These are phyloP conservation scores for Lipomyces sp. DNA, from an alignment of 805 yeast species.

Conservation along the genomic window DNA sequence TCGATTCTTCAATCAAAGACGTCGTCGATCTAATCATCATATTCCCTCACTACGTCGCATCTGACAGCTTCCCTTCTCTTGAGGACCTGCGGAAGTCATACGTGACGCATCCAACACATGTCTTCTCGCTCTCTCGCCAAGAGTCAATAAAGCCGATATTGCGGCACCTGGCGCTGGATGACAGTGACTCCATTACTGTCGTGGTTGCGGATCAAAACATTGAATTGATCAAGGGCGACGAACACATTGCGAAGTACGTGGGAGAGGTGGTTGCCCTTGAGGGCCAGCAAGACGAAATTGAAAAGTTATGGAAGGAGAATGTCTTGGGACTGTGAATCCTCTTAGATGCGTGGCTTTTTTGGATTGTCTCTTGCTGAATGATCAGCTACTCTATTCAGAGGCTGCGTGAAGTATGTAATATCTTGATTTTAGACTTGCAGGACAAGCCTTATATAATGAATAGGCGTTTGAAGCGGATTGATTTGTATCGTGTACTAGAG, in stretches of 20 bases:
- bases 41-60: slow-evolving; percentile 11
- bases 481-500: too few relatives aligned
- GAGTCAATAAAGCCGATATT: slow-evolving; percentile 21
- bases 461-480: too few relatives aligned
- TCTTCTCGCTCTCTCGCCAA: slow-evolving; percentile 12
- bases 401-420: too few relatives aligned
- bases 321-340: neutral
- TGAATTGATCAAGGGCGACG: slow-evolving; percentile 6
- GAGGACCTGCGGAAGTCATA: slow-evolving; percentile 6
- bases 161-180: slow-evolving; percentile 22
- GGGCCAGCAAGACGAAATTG: slow-evolving; percentile 1
- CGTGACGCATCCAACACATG: slow-evolving; percentile 18
- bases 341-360: too few relatives aligned
- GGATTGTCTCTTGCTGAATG: too few relatives aligned
- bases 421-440: too few relatives aligned
- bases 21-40: slow-evolving; percentile 15
- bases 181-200: slow-evolving; percentile 5
- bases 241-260: slow-evolving; percentile 12
- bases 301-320: slow-evolving; percentile 1
- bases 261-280: slow-evolving; percentile 17
- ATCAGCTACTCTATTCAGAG: too few relatives aligned
- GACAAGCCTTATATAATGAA: too few relatives aligned
- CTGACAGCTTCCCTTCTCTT: slow-evolving; percentile 3
- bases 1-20: slow-evolving; percentile 7
- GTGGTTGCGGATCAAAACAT: slow-evolving; percentile 10